A percentile compares a stretch with the other conserved stretches of the same genome.
phyloP scores from a whole-genome alignment of 257 asterid genomes.

The Paraleonurus japonicus region DNA sequence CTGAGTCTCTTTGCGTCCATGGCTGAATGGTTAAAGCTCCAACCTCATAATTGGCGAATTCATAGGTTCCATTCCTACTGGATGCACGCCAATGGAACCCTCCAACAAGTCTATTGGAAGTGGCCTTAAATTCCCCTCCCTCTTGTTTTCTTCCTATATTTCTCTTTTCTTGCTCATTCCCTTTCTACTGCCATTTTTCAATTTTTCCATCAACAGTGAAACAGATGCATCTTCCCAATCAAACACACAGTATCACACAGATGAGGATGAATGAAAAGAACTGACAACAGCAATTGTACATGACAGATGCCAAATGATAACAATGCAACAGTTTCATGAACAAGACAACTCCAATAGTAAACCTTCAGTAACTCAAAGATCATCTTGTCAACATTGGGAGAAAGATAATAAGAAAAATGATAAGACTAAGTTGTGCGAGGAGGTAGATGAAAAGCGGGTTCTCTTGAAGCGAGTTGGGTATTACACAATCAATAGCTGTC shows the following conservation, averaged over 20 bases:
- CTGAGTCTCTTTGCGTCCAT: too few species aligned
- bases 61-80: too few species aligned
- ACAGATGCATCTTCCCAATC: not conserved
- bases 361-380: not conserved
- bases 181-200: not conserved
- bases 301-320: not conserved
- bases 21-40: too few species aligned
- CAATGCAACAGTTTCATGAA: not conserved
- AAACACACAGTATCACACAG: conserved; percentile 8
- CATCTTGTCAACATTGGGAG: not conserved
- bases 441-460: not conserved
- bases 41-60: too few species aligned
- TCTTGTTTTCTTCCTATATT: not conserved
- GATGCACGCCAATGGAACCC: too few species aligned
- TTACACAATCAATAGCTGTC: not conserved
- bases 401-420: not conserved
- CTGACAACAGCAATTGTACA: not conserved
- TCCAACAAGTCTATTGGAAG: too few species aligned
- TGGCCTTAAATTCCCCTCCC: not conserved
- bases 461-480: not conserved
- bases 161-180: not conserved
- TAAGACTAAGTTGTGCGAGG: not conserved
- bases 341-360: not conserved
- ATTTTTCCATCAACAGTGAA: not conserved
- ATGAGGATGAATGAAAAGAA: not conserved